Conservation (phyloP, 2,329 filamentous ascomycete genomes). For the Nemania abortiva region DNA sequence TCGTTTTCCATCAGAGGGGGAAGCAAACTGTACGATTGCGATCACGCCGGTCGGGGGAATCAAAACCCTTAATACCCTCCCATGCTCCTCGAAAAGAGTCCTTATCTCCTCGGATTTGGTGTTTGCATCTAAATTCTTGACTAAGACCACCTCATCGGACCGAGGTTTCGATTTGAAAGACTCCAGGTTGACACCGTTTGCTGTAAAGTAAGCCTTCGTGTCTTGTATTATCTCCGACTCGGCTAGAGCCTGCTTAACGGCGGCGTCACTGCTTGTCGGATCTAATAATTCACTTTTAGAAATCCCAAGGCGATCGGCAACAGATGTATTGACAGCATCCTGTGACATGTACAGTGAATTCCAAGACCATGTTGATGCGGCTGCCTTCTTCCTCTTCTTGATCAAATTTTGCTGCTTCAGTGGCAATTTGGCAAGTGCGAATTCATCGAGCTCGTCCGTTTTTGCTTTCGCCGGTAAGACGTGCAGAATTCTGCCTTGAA, state of each 20-base stretch:
- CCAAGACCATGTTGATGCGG: slow-evolving; percentile 89
- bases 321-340: slow-evolving; percentile 92
- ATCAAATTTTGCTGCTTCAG: slow-evolving; percentile 95
- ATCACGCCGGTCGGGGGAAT: slow-evolving; percentile 95
- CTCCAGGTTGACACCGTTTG: slow-evolving; percentile 90
- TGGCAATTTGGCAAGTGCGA: slow-evolving; percentile 88
- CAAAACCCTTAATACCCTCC: slow-evolving; percentile 81
- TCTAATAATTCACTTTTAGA: slow-evolving; percentile 93
- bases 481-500: slow-evolving; percentile 92
- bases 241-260: slow-evolving; percentile 95
- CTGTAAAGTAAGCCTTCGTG: slow-evolving; percentile 89
- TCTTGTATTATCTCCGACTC: slow-evolving; percentile 97
- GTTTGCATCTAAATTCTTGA: slow-evolving; percentile 94
- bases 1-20: slow-evolving; percentile 81
- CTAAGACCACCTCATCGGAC: slow-evolving; percentile 87
- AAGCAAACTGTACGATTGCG: slow-evolving; percentile 89
- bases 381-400: slow-evolving; percentile 83
- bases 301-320: slow-evolving; percentile 87
- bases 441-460: slow-evolving; percentile 87
- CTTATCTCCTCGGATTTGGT: slow-evolving; percentile 83
- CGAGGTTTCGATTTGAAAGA: slow-evolving; percentile 88
- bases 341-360: slow-evolving; percentile 99
- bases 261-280: slow-evolving; percentile 94
- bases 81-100: slow-evolving; percentile 86
- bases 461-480: slow-evolving; percentile 87